These are phyloP conservation scores for Macrolepiota fuliginosa DNA, from an alignment of 768 basidiomycete species.

Conservation along the genomic window DNA sequence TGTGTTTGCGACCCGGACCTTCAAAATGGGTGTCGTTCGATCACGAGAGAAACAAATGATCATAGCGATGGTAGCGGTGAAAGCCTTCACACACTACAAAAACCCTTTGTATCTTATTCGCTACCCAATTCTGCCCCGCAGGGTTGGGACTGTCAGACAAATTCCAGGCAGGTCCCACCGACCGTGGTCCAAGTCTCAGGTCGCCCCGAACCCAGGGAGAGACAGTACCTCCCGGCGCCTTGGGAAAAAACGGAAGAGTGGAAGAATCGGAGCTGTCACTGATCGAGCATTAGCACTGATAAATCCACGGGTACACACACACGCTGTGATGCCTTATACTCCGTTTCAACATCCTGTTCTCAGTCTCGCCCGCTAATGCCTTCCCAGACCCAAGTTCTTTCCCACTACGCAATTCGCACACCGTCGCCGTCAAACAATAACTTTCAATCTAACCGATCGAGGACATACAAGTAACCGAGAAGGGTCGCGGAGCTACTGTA, in stretches of 20 bases:
- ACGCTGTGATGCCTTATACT: neutral
- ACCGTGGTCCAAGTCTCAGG: neutral
- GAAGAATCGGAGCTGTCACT: neutral
- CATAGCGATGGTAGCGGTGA: neutral
- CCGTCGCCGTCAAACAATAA: neutral
- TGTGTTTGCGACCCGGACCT: neutral
- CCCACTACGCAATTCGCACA: neutral
- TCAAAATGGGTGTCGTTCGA: neutral
- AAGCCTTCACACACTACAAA: neutral
- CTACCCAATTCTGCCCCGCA: neutral
- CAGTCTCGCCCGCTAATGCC: neutral
- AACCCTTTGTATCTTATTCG: neutral
- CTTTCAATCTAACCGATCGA: neutral
- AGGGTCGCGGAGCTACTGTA: neutral
- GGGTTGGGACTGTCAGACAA: neutral
- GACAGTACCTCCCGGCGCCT: neutral
- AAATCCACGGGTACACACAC: neutral
- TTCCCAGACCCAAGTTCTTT: neutral
- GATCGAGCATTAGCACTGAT: neutral
- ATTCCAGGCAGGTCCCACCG: neutral
- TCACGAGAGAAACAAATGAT: neutral
- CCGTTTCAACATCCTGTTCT: neutral
- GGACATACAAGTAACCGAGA: neutral
- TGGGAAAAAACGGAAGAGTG: constrained; percentile 1
- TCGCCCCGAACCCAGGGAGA: constrained; percentile 5